Evolutionary conservation across 2,329 filamentous ascomycete species (phyloP).

Genomic region (Xylariaceae sp.): DNA sequence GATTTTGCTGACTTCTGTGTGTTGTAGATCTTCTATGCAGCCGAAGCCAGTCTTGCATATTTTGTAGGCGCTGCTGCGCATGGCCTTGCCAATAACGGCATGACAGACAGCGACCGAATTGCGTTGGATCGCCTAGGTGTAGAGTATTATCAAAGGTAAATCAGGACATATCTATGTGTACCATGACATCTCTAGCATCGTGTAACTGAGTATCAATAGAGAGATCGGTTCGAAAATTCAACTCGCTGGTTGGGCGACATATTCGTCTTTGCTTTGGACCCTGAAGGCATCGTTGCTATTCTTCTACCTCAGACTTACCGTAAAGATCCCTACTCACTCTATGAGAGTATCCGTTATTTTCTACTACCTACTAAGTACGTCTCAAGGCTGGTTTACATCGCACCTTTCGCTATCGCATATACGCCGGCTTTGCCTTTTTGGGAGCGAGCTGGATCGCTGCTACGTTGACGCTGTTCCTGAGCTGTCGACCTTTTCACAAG

Average conservation of each 20-base stretch:
- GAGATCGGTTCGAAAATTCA: constrained; percentile 47
- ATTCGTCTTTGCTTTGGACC: constrained; percentile 48
- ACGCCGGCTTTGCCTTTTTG: constrained; percentile 43
- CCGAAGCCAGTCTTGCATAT: constrained; percentile 46
- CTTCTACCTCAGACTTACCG: constrained; percentile 51
- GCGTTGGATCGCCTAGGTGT: constrained; percentile 38
- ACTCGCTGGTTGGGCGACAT: constrained; percentile 51
- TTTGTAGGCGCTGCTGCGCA: constrained; percentile 43
- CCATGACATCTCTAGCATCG: no score
- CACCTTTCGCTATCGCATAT: constrained; percentile 39
- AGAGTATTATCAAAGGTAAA: constrained; percentile 36
- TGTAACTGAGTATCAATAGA: background rate
- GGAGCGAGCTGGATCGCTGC: constrained; percentile 42
- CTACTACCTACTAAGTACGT: background rate
- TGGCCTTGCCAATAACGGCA: constrained; percentile 51
- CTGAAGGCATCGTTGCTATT: constrained; percentile 51
- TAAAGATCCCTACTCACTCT: constrained; percentile 7
- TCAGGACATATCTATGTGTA: no score
- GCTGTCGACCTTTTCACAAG: constrained; percentile 43
- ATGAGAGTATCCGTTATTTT: background rate
- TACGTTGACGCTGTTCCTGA: constrained; percentile 42
- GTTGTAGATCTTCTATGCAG: constrained; percentile 44
- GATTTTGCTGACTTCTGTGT: no score
- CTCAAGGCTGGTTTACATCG: constrained; percentile 35
- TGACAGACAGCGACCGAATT: constrained; percentile 47